Evolutionary conservation across 2,329 filamentous ascomycete species (phyloP), one percentile per base, ranked within the genome.

Genomic region (Monosporascus cannonballus): DNA sequence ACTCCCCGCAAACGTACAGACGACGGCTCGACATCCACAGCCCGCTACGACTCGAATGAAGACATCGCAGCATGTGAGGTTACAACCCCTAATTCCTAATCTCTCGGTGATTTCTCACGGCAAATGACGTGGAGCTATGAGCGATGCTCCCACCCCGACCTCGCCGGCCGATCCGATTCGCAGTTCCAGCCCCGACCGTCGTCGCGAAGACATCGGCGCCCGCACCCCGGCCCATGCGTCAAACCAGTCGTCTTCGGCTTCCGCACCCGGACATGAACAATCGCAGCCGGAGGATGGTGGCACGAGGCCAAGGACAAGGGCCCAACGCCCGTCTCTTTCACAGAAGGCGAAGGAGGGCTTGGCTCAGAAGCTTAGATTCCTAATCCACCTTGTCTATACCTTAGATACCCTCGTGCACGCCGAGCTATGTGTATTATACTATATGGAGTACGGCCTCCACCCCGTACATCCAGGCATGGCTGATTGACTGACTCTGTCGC

Each of bases 361-460:
- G 53, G 64, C 71, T 53, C 84, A 78, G 68, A 85, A 85, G 73
- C 71, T 82, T 52, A 70, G 80, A 57, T 84, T 86, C 64, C 69
- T 85, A 60, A 80, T 75, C 41, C 77, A 84, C 59, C 72, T 87
- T 55, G 78, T 84, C 59, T 73, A 75, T 61, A 81, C 76, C 56
- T 71, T 87, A 54, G 84, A 88, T 70, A 77, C 79, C 61, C 63
- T 86, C 46, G 78, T 86, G 48, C 85, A 84, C 66, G 80, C 78
- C 41, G 83, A 87, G 71, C 72, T 87, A 52, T 84, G 81, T 62
- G 76, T 79, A 44, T 61, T 87, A 60, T 88, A 88, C 66, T 87
- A 87, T 66, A 83, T 87, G 79, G 85, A 88, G 84, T 87, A 73
- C 52, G 78, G 22, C 17, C 46, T 42, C 22, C 38, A 39, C 48